Evolutionary conservation across 176 grass and related monocot species (phyloP).

Genomic region (Hordeum vulgare): DNA sequence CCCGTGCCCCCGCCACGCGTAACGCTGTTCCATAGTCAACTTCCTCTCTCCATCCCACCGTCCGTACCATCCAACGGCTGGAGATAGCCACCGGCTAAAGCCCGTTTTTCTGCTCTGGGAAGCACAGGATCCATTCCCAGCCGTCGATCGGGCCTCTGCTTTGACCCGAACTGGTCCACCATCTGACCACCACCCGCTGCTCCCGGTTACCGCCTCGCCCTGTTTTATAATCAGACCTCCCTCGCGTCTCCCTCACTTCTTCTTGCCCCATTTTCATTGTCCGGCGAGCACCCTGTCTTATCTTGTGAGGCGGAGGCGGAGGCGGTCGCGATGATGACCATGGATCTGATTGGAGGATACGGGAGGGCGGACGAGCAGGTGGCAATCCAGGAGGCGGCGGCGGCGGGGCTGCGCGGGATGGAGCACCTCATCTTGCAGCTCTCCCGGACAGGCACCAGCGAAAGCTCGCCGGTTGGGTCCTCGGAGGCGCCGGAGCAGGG

Average conservation of each 20-base stretch:
- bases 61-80: slow-evolving; percentile 5
- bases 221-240: slow-evolving; percentile 9
- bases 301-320: neutral
- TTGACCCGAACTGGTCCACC: neutral
- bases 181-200: neutral
- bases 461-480: neutral
- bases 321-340: slow-evolving; percentile 22
- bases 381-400: slow-evolving; percentile 73
- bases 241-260: neutral
- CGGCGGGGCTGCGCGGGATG: slow-evolving; percentile 60
- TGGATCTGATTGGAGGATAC: slow-evolving; percentile 48
- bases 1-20: slow-evolving; percentile 17
- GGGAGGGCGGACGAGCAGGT: slow-evolving; percentile 55
- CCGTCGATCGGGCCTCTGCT: neutral
- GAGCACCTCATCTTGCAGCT: slow-evolving; percentile 67
- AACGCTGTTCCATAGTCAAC: slow-evolving; percentile 16
- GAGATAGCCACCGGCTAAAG: neutral
- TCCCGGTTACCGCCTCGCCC: neutral
- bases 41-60: neutral
- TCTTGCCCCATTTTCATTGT: neutral
- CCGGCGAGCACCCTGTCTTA: slow-evolving; percentile 9
- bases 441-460: slow-evolving; percentile 32
- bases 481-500: neutral
- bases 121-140: neutral
- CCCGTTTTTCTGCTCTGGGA: neutral